A percentile compares a stretch with the other conserved stretches of the same genome.
Conservation (phyloP, 2,329 filamentous ascomycete species). For the Penicillium sp. region DNA sequence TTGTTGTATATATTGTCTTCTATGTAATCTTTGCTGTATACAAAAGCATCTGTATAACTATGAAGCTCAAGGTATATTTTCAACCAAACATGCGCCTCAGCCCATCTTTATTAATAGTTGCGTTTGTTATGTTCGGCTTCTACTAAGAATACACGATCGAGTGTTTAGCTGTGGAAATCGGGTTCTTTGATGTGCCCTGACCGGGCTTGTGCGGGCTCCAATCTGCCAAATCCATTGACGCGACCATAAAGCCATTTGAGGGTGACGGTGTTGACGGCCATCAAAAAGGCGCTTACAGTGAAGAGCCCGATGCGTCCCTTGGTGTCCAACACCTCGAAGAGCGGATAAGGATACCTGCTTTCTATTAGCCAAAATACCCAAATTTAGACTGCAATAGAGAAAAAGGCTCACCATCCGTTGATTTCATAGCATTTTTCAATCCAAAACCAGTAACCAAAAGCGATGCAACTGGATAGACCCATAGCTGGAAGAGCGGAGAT, state of each 20-base stretch:
- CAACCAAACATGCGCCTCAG: not conserved
- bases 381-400: not conserved
- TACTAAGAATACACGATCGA: not conserved
- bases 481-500: constrained; percentile 52
- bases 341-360: constrained; percentile 75
- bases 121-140: not conserved
- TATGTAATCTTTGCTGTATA: not conserved
- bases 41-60: not conserved
- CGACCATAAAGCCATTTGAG: constrained; percentile 68
- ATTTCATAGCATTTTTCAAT: constrained; percentile 56
- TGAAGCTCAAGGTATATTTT: not conserved
- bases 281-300: constrained; percentile 62
- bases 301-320: constrained; percentile 67
- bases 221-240: constrained; percentile 35
- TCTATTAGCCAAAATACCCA: constrained; percentile 16
- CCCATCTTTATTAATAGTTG: not conserved
- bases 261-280: constrained; percentile 65
- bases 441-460: constrained; percentile 62
- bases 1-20: not conserved
- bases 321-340: constrained; percentile 67
- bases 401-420: constrained; percentile 53
- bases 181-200: constrained; percentile 28
- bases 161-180: constrained; percentile 14
- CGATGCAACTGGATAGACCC: constrained; percentile 47
- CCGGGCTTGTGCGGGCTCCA: constrained; percentile 20